Base-by-base conservation (phyloP, 73 alveolate genomes). In the Paramecium tetraurelia region DNA sequence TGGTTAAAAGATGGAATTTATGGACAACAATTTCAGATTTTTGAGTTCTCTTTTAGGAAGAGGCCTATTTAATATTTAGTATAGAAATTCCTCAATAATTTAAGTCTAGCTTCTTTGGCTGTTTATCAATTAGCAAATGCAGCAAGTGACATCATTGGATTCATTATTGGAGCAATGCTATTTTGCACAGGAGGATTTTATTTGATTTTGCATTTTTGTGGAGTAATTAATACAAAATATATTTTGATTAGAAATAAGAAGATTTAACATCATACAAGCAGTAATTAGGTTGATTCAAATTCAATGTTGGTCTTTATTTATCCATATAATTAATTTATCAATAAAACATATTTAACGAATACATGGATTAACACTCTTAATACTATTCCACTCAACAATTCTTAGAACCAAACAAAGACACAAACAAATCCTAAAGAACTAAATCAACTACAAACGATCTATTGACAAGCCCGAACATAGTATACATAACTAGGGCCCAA, bases 41-140 rank as follows among this genome's bases (percentile, higher is more conserved):
- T 80, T 80, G 24, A 80, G 63, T 22, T 31, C 72, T 22, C 57
- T 80, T 12, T 22, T 80, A 22, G 90, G 90, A 41, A 33, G 90
- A 41, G 90, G 90, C 22, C 24, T 80, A 41, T 80, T 80, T 27
- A 80, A 80, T 43, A 80, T 80, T 44, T 80, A 80, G 90, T 80
- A 80, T 80, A 12, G 1, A 3, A 44, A 24, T 14, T 44, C 46
- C 10, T 80, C 4, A 24, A 10, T 1, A 80, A 40, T 40, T 44
- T 11, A 38, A 80, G 90, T 44, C 57, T 80, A 21, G 90, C 90
- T 20, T 80, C 90, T 16, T 31, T 80, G 27, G 90, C 90, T 10
- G 90, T 80, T 31, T 80, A 80, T 80, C 14, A 80, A 44, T 44
- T 80, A 46, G 10, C 90, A 7, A 41, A 46, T 44, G 90, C 63